Conservation (phyloP, 306 rosid species). For the Herpetospermum pedunculosum region DNA sequence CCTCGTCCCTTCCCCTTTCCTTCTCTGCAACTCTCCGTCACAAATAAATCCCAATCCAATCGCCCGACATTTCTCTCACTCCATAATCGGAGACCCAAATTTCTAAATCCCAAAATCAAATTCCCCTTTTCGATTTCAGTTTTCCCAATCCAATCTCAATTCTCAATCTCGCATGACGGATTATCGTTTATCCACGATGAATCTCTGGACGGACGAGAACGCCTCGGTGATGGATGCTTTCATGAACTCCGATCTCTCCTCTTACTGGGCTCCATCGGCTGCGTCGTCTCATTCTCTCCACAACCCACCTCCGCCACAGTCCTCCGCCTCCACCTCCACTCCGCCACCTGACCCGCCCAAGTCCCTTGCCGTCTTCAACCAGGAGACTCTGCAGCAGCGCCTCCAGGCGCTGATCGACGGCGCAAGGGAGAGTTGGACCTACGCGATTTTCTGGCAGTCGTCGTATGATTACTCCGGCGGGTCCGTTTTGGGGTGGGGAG, state of each 20-base stretch:
- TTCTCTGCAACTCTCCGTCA: not conserved
- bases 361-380: conserved; percentile 31
- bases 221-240: conserved; percentile 83
- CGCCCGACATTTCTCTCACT: not conserved
- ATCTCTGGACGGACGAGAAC: conserved; percentile 91
- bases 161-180: conserved; percentile 57
- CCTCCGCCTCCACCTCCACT: conserved; percentile 47
- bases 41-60: conserved; percentile 6
- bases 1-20: not conserved
- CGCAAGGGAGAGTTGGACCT: conserved; percentile 65
- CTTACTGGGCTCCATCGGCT: conserved; percentile 38
- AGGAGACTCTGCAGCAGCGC: conserved; percentile 82
- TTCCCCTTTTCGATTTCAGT: not conserved
- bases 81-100: not conserved
- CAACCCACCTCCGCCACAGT: conserved; percentile 17
- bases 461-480: conserved; percentile 46
- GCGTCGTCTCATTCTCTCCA: not conserved
- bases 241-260: conserved; percentile 66
- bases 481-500: conserved; percentile 80
- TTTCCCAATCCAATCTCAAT: not conserved
- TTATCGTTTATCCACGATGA: conserved; percentile 39
- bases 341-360: conserved; percentile 19
- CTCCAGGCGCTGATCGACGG: conserved; percentile 77
- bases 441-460: conserved; percentile 94
- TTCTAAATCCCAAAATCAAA: not conserved